Evolutionary conservation across 805 yeast genomes (phyloP), one percentile per base, ranked within the genome.

Genomic region (Ogataea saltuana): DNA sequence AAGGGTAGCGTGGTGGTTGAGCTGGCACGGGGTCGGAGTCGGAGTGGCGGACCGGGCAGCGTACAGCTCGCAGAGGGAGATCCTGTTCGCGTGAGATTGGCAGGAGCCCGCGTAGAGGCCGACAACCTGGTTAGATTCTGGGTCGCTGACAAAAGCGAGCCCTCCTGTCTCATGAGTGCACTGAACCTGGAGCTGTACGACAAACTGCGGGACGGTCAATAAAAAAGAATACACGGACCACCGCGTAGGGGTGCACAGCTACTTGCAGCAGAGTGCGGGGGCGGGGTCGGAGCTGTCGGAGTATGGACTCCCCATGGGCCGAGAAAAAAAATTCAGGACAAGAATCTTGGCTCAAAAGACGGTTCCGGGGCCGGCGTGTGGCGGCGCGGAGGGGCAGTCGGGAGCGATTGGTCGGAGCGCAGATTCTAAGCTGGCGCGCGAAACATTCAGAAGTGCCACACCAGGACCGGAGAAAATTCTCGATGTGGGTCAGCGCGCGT

Each of bases 111-210:
- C 71, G 53, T 61, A 82, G 56, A 67, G 75, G 64, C 72, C 69
- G 76, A 76, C 46, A 74, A 76, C 35, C 68, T 87, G 45, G 72
- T 85, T 12, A 64, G 73, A 8, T 75, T 76, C 45, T 87, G 93
- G 89, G 77, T 85, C 2, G 69, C 71, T 31, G 84, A 84, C 31
- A 76, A 80, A 50, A 75, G 74, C 21, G 88, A 85, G 51, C 76
- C 87, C 12, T 85, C 93, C 0, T 84, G 95, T 50, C 83, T 88
- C 51, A 65, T 88, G 42, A 81, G 90, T 45, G 88, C 90, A 1
- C 64, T 88, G 48, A 85, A 80, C 32, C 65, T 88, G 41, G 83
- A 78, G 57, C 60, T 88, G 12, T 82, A 77, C 65, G 85, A 83
- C 39, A 47, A 58, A 22, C 38, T 34, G 38, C 28, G 38, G 30